These are phyloP conservation scores for Giardia muris DNA, from an alignment of 208 protist genomes.

Conservation along the genomic window DNA sequence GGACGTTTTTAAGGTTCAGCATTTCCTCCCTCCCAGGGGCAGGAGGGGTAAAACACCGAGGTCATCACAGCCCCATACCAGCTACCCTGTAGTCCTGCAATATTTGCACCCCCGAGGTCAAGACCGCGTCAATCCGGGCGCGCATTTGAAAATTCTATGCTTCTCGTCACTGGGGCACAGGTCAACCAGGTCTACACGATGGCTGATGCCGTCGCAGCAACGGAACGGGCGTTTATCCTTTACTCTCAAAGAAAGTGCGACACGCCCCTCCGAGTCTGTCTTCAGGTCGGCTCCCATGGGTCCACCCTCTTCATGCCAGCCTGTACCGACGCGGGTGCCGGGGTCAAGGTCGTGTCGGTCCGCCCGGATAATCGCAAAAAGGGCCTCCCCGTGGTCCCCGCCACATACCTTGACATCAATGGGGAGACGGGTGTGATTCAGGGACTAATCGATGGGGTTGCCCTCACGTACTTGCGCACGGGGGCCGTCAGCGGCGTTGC, in stretches of 20 bases:
- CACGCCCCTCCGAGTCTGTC: background rate
- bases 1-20: too few species aligned
- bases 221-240: background rate
- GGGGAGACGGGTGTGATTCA: background rate
- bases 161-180: background rate
- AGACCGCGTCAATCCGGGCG: too few species aligned
- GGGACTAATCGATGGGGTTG: background rate
- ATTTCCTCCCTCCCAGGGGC: too few species aligned
- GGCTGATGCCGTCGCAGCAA: background rate
- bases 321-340: background rate
- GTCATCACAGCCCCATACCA: too few species aligned
- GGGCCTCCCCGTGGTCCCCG: background rate
- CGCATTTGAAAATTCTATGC: background rate
- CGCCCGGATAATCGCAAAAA: background rate
- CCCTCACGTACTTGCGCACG: background rate
- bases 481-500: constrained; percentile 2
- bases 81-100: too few species aligned
- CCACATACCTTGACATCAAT: background rate
- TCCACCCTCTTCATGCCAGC: constrained; percentile 11
- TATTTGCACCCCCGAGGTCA: too few species aligned
- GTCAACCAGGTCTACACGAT: background rate
- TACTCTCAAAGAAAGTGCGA: background rate
- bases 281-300: background rate
- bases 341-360: constrained; percentile 5
- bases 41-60: too few species aligned